A percentile compares a stretch with the other conserved stretches of the same genome.
Evolutionary conservation across 169 alveolate genomes (phyloP).

Genomic region (Eimeria nieschulzi): DNA sequence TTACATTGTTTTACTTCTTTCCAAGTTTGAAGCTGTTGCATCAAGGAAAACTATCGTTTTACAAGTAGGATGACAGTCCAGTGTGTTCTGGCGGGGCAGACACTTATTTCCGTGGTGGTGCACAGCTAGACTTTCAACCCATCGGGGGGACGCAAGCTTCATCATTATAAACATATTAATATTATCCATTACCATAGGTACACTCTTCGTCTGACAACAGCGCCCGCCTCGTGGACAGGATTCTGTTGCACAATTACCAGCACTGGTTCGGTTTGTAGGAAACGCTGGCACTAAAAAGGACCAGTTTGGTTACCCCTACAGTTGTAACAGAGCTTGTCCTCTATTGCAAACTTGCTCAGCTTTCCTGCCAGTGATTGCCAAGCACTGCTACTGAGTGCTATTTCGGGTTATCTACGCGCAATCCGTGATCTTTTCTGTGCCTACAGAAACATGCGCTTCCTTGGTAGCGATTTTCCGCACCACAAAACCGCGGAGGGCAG

Average conservation of each 20-base stretch:
- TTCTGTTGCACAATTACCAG: no score
- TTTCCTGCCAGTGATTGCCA: no score
- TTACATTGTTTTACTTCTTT: background rate
- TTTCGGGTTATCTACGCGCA: background rate
- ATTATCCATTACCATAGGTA: no score
- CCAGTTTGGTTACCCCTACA: no score
- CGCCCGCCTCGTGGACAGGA: no score
- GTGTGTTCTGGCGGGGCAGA: background rate
- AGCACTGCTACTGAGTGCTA: no score
- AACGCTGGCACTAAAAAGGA: no score
- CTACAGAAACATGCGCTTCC: background rate
- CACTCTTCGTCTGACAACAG: no score
- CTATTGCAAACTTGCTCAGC: no score
- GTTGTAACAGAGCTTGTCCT: no score
- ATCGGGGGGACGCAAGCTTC: background rate
- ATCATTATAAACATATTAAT: no score
- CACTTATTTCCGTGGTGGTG: background rate
- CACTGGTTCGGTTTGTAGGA: no score
- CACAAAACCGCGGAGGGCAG: slow-evolving; percentile 39
- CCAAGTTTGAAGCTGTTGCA: background rate
- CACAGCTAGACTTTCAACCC: background rate
- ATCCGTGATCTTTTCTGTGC: background rate
- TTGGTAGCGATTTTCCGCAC: background rate
- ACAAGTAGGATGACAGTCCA: background rate
- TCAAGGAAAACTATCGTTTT: slow-evolving; percentile 1